phyloP scores from a whole-genome alignment of 805 yeast species.

The Candida koratica region DNA sequence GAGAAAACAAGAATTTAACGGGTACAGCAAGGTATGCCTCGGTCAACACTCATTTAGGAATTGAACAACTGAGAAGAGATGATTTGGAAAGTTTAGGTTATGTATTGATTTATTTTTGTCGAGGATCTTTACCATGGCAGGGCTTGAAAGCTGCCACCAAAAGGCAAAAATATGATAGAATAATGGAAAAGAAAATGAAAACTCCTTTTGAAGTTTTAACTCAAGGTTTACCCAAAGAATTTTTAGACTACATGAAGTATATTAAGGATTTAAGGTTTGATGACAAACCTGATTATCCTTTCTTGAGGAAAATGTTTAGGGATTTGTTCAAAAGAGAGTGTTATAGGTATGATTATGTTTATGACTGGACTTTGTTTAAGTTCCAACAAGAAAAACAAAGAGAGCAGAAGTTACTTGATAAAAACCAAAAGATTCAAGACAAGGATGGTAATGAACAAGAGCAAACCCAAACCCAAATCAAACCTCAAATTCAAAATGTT shows the following conservation, averaged over 20 bases:
- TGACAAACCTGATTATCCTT: slow-evolving; percentile 92
- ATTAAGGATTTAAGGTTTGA: slow-evolving; percentile 89
- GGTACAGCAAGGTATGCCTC: slow-evolving; percentile 98
- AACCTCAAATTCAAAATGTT: slow-evolving; percentile 20
- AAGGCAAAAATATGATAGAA: slow-evolving; percentile 94
- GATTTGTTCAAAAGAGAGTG: slow-evolving; percentile 85
- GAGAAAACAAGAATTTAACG: slow-evolving; percentile 92
- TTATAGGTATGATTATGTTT: slow-evolving; percentile 87
- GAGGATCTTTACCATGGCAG: slow-evolving; percentile 98
- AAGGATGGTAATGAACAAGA: slow-evolving; percentile 16
- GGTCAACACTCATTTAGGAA: slow-evolving; percentile 92
- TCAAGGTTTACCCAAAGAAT: slow-evolving; percentile 88
- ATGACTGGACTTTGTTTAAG: slow-evolving; percentile 94
- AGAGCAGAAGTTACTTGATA: slow-evolving; percentile 35
- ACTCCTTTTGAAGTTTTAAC: slow-evolving; percentile 83
- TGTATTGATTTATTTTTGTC: slow-evolving; percentile 88
- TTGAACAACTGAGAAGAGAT: slow-evolving; percentile 95
- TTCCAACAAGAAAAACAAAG: slow-evolving; percentile 59
- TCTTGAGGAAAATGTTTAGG: slow-evolving; percentile 81
- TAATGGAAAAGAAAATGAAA: slow-evolving; percentile 90
- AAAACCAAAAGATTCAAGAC: slow-evolving; percentile 22
- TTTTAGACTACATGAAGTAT: slow-evolving; percentile 81
- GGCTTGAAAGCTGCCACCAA: slow-evolving; percentile 96
- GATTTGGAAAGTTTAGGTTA: slow-evolving; percentile 94
- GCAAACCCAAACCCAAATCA: slow-evolving; percentile 15